Base-by-base conservation (phyloP, 805 yeast species). In the Tetrapisispora pingtungensis region DNA sequence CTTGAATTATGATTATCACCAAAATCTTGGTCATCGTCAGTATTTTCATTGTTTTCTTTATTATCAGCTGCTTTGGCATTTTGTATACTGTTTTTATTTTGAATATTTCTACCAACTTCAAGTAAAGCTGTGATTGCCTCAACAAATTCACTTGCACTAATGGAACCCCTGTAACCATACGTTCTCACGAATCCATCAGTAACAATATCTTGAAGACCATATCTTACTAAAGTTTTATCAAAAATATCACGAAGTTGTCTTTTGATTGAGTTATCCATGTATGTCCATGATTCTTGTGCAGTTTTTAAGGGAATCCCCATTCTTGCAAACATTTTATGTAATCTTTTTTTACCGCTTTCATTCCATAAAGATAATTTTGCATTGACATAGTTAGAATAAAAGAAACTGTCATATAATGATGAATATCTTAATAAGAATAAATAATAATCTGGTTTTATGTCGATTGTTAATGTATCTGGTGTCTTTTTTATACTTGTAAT, bases 281-380 rank as follows among this genome's bases (percentile, higher is more conserved):
- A 94, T 22, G 82, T 71, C 97, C 97, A 93, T 45, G 80, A 80
- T 61, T 93, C 96, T 56, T 81, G 83, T 0, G 97, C 93, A n/a
- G 82, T 80, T 6, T 78, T 81, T 40, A 93, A 69, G 0, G 96
- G 81, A 6, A 93, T 82, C 7, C 98, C 98, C 96, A 94, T 93
- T 54, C 84, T 77, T 1, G 98, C 98, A 67, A 93, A 86, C 76
- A 93, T 73, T 54, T 88, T 87, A 59, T 89, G 95, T 41, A 93
- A 68, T 51, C 80, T 75, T 58, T 85, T 87, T 51, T 81, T 75
- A 6, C 99, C 98, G 46, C 84, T 89, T 56, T 86, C 96, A 28
- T 89, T 82, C 93, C 96, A 93, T 33, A 93, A 67, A 45, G 79
- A 79, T 45, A 93, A 67, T 59, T 88, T 85, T 12, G 97, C 84